Base-by-base conservation (phyloP, 768 basidiomycete genomes). In the Mycena rosella region DNA sequence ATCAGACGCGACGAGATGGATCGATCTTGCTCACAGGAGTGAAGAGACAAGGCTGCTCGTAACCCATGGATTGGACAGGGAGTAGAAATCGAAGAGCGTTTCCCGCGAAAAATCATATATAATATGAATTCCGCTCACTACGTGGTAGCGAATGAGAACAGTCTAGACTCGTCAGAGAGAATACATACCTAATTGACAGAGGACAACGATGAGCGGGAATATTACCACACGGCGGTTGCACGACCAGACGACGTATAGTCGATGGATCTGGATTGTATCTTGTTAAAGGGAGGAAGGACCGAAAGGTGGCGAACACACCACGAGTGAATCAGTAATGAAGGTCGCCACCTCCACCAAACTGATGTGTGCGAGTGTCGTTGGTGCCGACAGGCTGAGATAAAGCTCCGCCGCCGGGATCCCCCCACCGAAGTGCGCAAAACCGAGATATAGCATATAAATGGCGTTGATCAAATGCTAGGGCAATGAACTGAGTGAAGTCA, bases 101-200 rank as follows among this genome's bases (percentile, higher is more conserved):
- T 63, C 63, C 10, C 54, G 63, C 22, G 63, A 56, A 47, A 63
- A 11, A 26, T 56, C 54, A 9, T n/a, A 18, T 29, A 63, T 36
- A 6, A 49, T 49, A 22, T 40, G 54, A 14, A 57, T 40, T 11
- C 54, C 63, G 45, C 45, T 29, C 34, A 44, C 42, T 44, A 15
- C 38, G 38, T 3, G 15, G 8, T 18, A n/a, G 20, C 20, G 38
- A 8, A 5, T 44, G n/a, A 20, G 18, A 20, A n/a, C 5, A n/a
- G 6, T 44, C 38, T 40, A 40, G 4, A 15, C 10, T 40, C 38
- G 38, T 10, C 42, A n/a, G 5, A 2, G 10, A n/a, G n/a, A n/a
- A n/a, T n/a, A n/a, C n/a, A n/a, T n/a, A n/a, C n/a, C n/a, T n/a
- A n/a, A n/a, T n/a, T n/a, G n/a, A n/a, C n/a, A n/a, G n/a, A n/a